Evolutionary conservation across 2,329 filamentous ascomycete species (phyloP).

Genomic region (Sodiomyces alkalinus): DNA sequence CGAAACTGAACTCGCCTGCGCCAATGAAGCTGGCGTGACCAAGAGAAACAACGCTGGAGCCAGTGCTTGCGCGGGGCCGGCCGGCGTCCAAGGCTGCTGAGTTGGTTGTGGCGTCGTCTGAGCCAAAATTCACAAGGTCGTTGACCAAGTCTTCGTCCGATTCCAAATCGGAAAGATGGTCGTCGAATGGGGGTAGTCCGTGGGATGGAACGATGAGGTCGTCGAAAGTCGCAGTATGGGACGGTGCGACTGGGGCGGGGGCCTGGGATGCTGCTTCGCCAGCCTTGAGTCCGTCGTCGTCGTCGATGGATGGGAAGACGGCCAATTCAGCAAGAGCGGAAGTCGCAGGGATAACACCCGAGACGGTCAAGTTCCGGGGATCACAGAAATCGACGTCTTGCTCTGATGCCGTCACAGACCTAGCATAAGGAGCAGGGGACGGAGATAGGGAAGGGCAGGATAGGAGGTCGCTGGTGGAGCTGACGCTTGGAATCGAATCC

Average conservation of each 20-base stretch:
- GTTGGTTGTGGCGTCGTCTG: constrained; percentile 26
- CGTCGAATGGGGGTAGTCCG: constrained; percentile 62
- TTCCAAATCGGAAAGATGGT: constrained; percentile 79
- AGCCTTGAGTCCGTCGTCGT: constrained; percentile 40
- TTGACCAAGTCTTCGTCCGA: constrained; percentile 24
- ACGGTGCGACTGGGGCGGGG: constrained; percentile 20
- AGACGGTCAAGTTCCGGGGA: constrained; percentile 72
- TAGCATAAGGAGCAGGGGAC: constrained; percentile 66
- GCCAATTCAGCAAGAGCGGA: constrained; percentile 47
- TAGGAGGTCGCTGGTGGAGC: constrained; percentile 52
- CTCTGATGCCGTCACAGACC: constrained; percentile 52
- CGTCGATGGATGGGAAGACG: constrained; percentile 45
- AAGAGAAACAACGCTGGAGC: constrained; percentile 49
- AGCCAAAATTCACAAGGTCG: constrained; percentile 10
- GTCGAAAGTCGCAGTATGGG: constrained; percentile 27
- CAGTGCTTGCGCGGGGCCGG: constrained; percentile 54
- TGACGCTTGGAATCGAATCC: constrained; percentile 12
- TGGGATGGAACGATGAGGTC: constrained; percentile 36
- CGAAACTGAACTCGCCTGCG: constrained; percentile 61
- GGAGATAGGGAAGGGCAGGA: constrained; percentile 77
- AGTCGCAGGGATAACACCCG: constrained; percentile 24
- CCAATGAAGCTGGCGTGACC: constrained; percentile 67
- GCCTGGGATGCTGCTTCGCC: constrained; percentile 32
- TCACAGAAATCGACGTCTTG: constrained; percentile 78
- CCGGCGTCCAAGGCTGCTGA: too few relatives aligned